Conservation (phyloP, 179 eudicot species). For the Amaranthus tricolor region DNA sequence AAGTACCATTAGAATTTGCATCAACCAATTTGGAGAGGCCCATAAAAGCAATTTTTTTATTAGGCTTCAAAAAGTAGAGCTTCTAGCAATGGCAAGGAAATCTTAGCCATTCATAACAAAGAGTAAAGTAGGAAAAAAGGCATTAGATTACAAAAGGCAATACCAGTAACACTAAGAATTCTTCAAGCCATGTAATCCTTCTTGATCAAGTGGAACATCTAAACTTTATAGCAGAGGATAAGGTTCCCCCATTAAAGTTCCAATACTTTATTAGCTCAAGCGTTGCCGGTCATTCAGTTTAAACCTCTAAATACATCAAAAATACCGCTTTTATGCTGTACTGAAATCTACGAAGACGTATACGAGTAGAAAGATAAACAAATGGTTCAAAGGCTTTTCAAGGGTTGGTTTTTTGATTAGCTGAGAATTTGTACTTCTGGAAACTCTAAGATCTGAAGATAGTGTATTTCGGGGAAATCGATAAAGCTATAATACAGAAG, state of each 20-base stretch:
- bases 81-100: conserved; percentile 19
- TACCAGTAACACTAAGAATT: conserved; percentile 13
- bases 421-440: not conserved
- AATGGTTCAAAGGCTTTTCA: not conserved
- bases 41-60: conserved; percentile 4
- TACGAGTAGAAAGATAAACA: not conserved
- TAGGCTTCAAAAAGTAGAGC: conserved; percentile 22
- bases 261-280: not conserved
- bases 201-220: conserved; percentile 13
- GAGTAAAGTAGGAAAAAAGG: conserved; percentile 18
- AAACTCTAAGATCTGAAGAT: not conserved
- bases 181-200: conserved; percentile 25
- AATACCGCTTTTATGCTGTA: not conserved
- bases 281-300: not conserved
- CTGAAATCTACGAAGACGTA: not conserved
- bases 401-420: not conserved
- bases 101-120: not conserved
- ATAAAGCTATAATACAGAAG: too few relatives aligned
- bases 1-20: conserved; percentile 16
- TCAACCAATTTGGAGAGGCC: conserved; percentile 18
- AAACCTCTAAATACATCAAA: not conserved
- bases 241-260: not conserved
- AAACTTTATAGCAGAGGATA: conserved; percentile 5
- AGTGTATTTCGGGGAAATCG: too few relatives aligned
- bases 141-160: conserved; percentile 1